These are phyloP conservation scores for Phytopythium chamaehyphon DNA, from an alignment of 352 stramenopile genomes.

Conservation along the genomic window DNA sequence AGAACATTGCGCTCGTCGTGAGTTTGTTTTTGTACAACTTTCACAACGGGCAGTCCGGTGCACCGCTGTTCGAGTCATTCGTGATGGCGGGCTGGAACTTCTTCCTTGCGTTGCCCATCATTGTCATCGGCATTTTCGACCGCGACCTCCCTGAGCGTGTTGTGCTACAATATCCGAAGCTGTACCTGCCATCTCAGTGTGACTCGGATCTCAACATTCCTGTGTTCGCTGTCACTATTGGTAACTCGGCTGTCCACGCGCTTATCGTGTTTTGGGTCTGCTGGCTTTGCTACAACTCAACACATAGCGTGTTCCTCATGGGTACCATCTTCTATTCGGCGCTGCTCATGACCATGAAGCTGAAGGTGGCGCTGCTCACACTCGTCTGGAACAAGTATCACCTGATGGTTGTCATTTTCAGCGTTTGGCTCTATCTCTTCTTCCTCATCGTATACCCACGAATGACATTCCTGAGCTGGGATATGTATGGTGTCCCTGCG, in stretches of 20 bases:
- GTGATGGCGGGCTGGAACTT: slow-evolving; percentile 84
- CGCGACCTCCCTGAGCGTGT: slow-evolving; percentile 53
- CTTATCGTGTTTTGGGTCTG: slow-evolving; percentile 55
- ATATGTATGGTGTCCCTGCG: slow-evolving; percentile 52
- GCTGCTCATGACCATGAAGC: slow-evolving; percentile 63
- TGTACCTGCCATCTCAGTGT: slow-evolving; percentile 41
- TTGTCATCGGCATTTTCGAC: slow-evolving; percentile 73
- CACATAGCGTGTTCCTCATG: slow-evolving; percentile 36
- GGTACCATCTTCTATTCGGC: slow-evolving; percentile 67
- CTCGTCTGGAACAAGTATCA: slow-evolving; percentile 69
- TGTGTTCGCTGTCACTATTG: slow-evolving; percentile 48
- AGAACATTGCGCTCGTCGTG: slow-evolving; percentile 95
- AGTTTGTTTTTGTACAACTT: slow-evolving; percentile 91
- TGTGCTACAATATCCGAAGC: slow-evolving; percentile 42
- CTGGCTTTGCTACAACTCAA: slow-evolving; percentile 32
- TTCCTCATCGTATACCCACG: slow-evolving; percentile 61
- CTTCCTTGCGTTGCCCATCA: slow-evolving; percentile 89
- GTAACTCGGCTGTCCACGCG: slow-evolving; percentile 45
- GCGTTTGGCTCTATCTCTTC: slow-evolving; percentile 50
- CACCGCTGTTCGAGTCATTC: slow-evolving; percentile 75
- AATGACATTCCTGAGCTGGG: slow-evolving; percentile 65
- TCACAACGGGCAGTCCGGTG: slow-evolving; percentile 90
- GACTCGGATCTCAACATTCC: slow-evolving; percentile 64
- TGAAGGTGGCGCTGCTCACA: slow-evolving; percentile 63
- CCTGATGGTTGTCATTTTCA: slow-evolving; percentile 44